Base-by-base conservation (phyloP, 495 filamentous ascomycete species). In the Hypoxylon subgilvum region DNA sequence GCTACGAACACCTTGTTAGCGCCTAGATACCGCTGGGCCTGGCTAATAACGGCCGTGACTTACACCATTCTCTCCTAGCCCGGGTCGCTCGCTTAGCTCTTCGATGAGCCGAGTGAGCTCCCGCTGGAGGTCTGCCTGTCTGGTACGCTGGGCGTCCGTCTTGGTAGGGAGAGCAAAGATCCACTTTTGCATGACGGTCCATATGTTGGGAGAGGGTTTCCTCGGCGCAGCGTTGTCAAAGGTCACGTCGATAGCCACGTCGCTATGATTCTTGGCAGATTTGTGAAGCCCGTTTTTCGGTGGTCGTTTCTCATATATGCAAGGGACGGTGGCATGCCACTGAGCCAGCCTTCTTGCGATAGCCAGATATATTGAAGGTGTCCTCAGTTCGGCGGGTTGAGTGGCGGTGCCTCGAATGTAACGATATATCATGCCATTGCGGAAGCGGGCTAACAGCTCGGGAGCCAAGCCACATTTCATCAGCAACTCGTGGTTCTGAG, bases 151-250 rank as follows among this genome's bases (percentile, higher is more conserved):
- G 17, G 79, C 75, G 18, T 86, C 82, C 0, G 86, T 91, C 6
- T 79, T 75, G 9, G 76, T 82, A 3, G 94, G 92, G 31, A 99
- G 78, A 10, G 92, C 94, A 61, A 84, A 77, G 36, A 97, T 89
- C 94, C 94, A 99, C 75, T 91, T 94, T 73, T 96, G 91, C 78
- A 96, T 86, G 23, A 95, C 88, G 6, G 88, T 89, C 95, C 95
- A 99, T 25, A 95, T 76, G 67, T 93, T 96, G 9, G 91, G 88
- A 8, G 83, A 76, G 2, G 82, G 79, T 60, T 85, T 87, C 2
- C 81, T 76, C 6, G 86, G 84, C 16, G 82, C 81, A 44, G 85
- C 80, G 49, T 77, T 68, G 30, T 82, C 74, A 45, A 88, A 77
- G 21, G 63, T 72, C n/a, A 57, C 69, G 68, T 82, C 74, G 45